These are phyloP conservation scores for Apophysomyces sp. DNA, from an alignment of 371 early-diverging fungal genomes.

Conservation along the genomic window DNA sequence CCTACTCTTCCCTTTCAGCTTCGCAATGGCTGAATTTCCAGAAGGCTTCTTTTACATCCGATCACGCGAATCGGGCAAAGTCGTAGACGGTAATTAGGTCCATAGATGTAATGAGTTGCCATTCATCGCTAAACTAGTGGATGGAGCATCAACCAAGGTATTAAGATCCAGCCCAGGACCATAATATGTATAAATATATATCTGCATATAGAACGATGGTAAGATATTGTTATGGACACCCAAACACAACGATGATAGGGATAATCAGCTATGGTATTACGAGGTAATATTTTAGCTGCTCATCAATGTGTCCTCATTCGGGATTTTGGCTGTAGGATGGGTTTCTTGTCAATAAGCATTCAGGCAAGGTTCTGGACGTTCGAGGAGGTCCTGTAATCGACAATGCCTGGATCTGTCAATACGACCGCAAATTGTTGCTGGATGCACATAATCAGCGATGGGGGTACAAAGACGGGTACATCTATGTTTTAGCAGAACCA, in stretches of 20 bases:
- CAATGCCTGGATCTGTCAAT: slow-evolving; percentile 39
- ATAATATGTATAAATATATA: neutral
- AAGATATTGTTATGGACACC: slow-evolving; percentile 48
- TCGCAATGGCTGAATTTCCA: slow-evolving; percentile 41
- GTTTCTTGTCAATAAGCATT: slow-evolving; percentile 40
- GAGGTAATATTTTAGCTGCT: slow-evolving; percentile 18
- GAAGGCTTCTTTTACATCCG: slow-evolving; percentile 51
- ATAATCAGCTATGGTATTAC: slow-evolving; percentile 50
- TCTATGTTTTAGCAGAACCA: slow-evolving; percentile 44
- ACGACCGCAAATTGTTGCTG: slow-evolving; percentile 36
- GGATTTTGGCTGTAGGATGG: slow-evolving; percentile 27
- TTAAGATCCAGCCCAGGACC: neutral
- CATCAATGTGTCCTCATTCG: neutral
- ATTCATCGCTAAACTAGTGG: slow-evolving; percentile 17
- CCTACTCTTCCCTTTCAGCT: neutral
- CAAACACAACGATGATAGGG: slow-evolving; percentile 45
- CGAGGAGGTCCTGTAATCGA: slow-evolving; percentile 40
- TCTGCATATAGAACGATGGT: slow-evolving; percentile 31
- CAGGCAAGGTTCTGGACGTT: slow-evolving; percentile 42
- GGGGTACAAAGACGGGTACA: slow-evolving; percentile 42
- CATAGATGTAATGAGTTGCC: neutral
- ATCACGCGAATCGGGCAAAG: slow-evolving; percentile 40
- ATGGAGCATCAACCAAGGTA: slow-evolving; percentile 36
- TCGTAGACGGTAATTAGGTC: slow-evolving; percentile 39
- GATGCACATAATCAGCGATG: slow-evolving; percentile 49